Conservation (phyloP, 108 stramenopile genomes). For the Cyclotella baltica region DNA sequence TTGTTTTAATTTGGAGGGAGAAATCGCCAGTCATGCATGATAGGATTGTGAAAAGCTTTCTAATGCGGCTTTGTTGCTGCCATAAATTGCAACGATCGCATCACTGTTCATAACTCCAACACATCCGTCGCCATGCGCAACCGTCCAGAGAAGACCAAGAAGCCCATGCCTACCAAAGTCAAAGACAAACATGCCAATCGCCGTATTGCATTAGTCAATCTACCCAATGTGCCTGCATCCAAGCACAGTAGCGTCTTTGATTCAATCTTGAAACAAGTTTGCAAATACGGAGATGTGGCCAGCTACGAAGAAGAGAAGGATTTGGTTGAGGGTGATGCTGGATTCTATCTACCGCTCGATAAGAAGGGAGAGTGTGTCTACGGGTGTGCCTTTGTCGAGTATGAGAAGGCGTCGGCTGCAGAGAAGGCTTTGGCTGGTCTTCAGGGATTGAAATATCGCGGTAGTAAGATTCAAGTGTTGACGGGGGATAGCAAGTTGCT, state of each 20-base stretch:
- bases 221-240: background rate
- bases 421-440: background rate
- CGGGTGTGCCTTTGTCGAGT: slow-evolving; percentile 9
- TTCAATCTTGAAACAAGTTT: background rate
- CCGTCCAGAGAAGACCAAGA: background rate
- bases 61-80: too few species aligned
- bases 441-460: background rate
- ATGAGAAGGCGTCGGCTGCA: background rate
- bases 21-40: background rate
- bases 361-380: slow-evolving; percentile 1
- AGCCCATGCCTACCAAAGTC: background rate
- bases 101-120: background rate
- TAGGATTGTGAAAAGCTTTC: too few species aligned
- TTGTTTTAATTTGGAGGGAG: background rate
- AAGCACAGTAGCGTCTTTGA: background rate
- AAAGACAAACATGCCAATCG: slow-evolving; percentile 5
- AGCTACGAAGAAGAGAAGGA: slow-evolving; percentile 6
- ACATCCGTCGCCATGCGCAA: background rate
- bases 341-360: slow-evolving; percentile 5
- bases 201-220: background rate
- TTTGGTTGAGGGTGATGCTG: background rate
- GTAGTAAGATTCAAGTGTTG: background rate
- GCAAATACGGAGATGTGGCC: background rate
- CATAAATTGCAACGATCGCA: background rate
- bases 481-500: background rate